These are phyloP conservation scores for Starmera dryadoides DNA, from an alignment of 805 yeast genomes.

Conservation along the genomic window DNA sequence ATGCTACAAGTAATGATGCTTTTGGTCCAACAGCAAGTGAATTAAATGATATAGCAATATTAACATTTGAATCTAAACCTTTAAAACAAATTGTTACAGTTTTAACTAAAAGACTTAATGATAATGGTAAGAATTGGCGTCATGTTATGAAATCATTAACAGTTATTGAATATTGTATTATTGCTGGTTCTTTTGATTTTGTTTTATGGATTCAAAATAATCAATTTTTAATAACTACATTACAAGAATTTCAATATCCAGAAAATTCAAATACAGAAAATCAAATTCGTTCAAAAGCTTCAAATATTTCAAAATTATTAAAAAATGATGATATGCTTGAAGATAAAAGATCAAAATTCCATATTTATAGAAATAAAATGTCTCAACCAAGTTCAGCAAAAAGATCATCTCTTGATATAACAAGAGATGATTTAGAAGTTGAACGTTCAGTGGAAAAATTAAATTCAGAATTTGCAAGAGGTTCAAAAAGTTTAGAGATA, in stretches of 20 bases:
- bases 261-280: slow-evolving; percentile 19
- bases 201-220: slow-evolving; percentile 39
- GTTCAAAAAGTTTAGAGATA: slow-evolving; percentile 24
- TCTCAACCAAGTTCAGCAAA: slow-evolving; percentile 27
- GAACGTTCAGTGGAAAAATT: slow-evolving; percentile 1
- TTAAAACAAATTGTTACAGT: slow-evolving; percentile 31
- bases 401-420: slow-evolving; percentile 18
- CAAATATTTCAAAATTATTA: slow-evolving; percentile 23
- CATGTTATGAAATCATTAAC: slow-evolving; percentile 44
- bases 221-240: slow-evolving; percentile 23
- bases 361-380: slow-evolving; percentile 34
- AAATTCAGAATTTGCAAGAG: slow-evolving; percentile 5
- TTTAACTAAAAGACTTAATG: slow-evolving; percentile 32
- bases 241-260: slow-evolving; percentile 22
- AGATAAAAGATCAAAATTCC: slow-evolving; percentile 34
- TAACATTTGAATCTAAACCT: slow-evolving; percentile 34
- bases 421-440: slow-evolving; percentile 9
- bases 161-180: slow-evolving; percentile 40
- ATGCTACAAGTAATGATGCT: slow-evolving; percentile 45
- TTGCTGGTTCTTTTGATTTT: slow-evolving; percentile 48
- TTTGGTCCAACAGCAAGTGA: slow-evolving; percentile 52
- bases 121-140: slow-evolving; percentile 25
- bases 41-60: slow-evolving; percentile 41
- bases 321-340: slow-evolving; percentile 27
- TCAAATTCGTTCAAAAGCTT: slow-evolving; percentile 32